phyloP scores from a whole-genome alignment of 2,329 filamentous ascomycete genomes.

The Epichloe hybrida region DNA sequence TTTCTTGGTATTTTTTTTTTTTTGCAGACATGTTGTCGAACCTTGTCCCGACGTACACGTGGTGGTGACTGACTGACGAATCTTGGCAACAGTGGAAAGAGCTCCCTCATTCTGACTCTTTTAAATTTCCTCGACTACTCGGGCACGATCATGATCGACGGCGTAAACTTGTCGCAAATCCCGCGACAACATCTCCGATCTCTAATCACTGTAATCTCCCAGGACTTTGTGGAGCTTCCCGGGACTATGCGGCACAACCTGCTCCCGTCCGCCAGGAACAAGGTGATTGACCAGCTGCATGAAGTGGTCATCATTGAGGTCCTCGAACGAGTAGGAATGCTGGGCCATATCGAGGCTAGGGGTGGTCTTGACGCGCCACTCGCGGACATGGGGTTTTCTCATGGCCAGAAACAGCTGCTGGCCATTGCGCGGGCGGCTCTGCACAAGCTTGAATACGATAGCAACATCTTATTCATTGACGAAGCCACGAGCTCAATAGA shows the following conservation, averaged over 20 bases:
- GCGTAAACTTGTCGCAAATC: conserved; percentile 14
- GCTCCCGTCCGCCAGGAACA: not conserved
- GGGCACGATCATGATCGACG: conserved; percentile 11
- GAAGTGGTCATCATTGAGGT: not conserved
- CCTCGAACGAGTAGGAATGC: conserved; percentile 7
- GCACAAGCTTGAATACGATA: not conserved
- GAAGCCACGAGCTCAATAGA: not conserved
- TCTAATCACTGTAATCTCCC: conserved; percentile 17
- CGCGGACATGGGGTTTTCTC: conserved; percentile 5
- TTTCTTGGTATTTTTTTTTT: not conserved
- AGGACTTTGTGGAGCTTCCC: conserved; percentile 13
- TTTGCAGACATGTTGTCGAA: too few relatives aligned
- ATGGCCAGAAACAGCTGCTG: conserved; percentile 9
- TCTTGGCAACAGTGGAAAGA: conserved; percentile 11
- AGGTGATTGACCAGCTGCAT: not conserved
- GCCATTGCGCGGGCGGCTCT: conserved; percentile 7
- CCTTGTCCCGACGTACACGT: not conserved
- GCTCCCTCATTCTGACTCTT: conserved; percentile 3
- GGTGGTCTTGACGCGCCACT: conserved; percentile 8
- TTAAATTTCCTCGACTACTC: not conserved
- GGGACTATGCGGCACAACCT: conserved; percentile 7
- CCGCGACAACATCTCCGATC: conserved; percentile 12
- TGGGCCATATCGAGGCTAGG: not conserved
- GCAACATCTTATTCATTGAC: not conserved
- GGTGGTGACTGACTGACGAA: not conserved